Conservation (phyloP, 2,329 filamentous ascomycete species). For the Phaeosphaeriaceae sp. region DNA sequence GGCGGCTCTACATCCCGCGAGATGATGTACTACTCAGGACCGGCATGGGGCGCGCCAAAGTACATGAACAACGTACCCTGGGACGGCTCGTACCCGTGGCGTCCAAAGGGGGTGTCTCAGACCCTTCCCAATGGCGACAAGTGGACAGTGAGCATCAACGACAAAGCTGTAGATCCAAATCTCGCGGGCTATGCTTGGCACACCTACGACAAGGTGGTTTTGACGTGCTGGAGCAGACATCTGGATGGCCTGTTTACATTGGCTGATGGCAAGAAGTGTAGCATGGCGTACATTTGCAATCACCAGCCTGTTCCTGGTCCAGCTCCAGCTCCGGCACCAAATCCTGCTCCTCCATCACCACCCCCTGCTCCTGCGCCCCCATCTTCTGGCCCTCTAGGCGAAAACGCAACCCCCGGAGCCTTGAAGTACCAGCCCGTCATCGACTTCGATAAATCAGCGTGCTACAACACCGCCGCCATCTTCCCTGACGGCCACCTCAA, state of each 20-base stretch:
- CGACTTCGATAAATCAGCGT: background rate
- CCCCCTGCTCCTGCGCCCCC: background rate
- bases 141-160: conserved; percentile 3
- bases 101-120: background rate
- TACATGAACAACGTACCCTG: conserved; percentile 3
- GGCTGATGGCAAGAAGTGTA: conserved; percentile 5
- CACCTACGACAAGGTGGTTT: background rate
- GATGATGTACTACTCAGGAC: conserved; percentile 4
- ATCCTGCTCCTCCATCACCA: background rate
- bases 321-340: background rate
- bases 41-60: conserved; percentile 2
- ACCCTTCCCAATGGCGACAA: conserved; percentile 5
- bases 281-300: conserved; percentile 5
- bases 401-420: background rate
- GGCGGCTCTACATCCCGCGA: conserved; percentile 6
- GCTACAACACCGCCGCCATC: conserved; percentile 1
- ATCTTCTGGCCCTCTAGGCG: background rate
- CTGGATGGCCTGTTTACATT: conserved; percentile 2
- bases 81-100: conserved; percentile 6
- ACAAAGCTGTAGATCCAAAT: conserved; percentile 3
- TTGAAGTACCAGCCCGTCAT: background rate
- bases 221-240: conserved; percentile 5
- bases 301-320: too few relatives aligned
- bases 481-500: background rate
- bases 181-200: background rate